Evolutionary conservation across 352 stramenopile genomes (phyloP).

Genomic region (Phytophthora litchii): DNA sequence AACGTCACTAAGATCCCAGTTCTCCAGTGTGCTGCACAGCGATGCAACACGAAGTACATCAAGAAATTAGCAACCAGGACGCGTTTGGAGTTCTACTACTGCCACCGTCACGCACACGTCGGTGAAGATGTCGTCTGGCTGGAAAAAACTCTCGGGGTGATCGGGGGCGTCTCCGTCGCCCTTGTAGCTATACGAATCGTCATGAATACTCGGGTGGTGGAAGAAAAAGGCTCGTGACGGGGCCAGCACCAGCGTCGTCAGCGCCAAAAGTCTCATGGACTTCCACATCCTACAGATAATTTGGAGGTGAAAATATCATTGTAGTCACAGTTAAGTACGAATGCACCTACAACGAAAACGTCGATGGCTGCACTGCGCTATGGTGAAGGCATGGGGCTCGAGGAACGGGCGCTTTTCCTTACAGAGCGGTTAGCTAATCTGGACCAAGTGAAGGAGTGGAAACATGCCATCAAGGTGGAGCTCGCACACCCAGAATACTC

Average conservation of each 20-base stretch:
- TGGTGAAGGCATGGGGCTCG: conserved; percentile 30
- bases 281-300: conserved; percentile 5
- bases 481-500: conserved; percentile 52
- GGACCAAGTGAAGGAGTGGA: conserved; percentile 61
- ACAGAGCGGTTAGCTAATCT: conserved; percentile 49
- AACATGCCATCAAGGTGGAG: conserved; percentile 55
- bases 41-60: neutral
- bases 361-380: conserved; percentile 9
- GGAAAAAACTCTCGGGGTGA: conserved; percentile 48
- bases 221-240: conserved; percentile 46
- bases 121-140: conserved; percentile 50
- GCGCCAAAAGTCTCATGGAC: conserved; percentile 6
- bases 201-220: conserved; percentile 46
- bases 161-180: conserved; percentile 53
- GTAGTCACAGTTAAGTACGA: conserved; percentile 14
- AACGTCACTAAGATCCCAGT: conserved; percentile 60
- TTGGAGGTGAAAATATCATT: conserved; percentile 3
- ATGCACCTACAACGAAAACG: conserved; percentile 1
- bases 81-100: neutral
- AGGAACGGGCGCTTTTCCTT: conserved; percentile 55
- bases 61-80: neutral
- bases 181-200: conserved; percentile 56
- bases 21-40: conserved; percentile 50
- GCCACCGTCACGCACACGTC: conserved; percentile 41
- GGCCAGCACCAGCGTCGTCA: conserved; percentile 12